phyloP scores from a whole-genome alignment of 805 yeast species.

The Pichia sporocuriosa region DNA sequence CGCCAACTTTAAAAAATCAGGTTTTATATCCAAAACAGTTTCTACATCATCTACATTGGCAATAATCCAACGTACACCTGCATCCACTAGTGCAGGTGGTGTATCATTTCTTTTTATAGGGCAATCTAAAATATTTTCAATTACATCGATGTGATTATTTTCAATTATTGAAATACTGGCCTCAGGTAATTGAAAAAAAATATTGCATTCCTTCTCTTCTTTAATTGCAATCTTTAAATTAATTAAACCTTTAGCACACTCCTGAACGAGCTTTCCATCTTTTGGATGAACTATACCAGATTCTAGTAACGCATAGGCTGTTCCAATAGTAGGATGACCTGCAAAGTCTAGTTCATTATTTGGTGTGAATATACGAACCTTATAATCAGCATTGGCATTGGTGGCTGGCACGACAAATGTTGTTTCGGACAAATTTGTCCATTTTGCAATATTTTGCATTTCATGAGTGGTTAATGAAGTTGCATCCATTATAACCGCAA shows the following conservation, averaged over 20 bases:
- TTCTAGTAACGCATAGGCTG: slow-evolving; percentile 41
- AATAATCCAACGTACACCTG: slow-evolving; percentile 43
- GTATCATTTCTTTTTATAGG: slow-evolving; percentile 1
- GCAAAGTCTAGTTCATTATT: slow-evolving; percentile 49
- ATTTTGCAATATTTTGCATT: slow-evolving; percentile 43
- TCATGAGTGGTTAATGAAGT: slow-evolving; percentile 32
- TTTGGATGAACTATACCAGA: slow-evolving; percentile 6
- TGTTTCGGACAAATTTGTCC: slow-evolving; percentile 59
- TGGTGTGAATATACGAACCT: slow-evolving; percentile 44
- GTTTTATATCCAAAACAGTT: slow-evolving; percentile 28
- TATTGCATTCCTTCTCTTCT: neutral
- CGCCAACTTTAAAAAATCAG: slow-evolving; percentile 26
- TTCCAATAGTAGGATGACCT: slow-evolving; percentile 58
- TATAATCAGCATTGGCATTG: slow-evolving; percentile 35
- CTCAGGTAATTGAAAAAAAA: slow-evolving; percentile 4
- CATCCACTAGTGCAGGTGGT: slow-evolving; percentile 30
- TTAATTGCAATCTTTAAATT: neutral
- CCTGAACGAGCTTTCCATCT: slow-evolving; percentile 32
- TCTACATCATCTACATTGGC: slow-evolving; percentile 28
- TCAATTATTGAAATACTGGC: slow-evolving; percentile 1
- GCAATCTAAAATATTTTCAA: slow-evolving; percentile 2
- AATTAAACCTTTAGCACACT: slow-evolving; percentile 38
- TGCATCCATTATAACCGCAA: slow-evolving; percentile 45
- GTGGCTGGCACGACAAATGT: slow-evolving; percentile 43
- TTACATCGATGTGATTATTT: neutral